These are phyloP conservation scores for Rubus parviflorus DNA, from an alignment of 306 rosid species.

Conservation along the genomic window DNA sequence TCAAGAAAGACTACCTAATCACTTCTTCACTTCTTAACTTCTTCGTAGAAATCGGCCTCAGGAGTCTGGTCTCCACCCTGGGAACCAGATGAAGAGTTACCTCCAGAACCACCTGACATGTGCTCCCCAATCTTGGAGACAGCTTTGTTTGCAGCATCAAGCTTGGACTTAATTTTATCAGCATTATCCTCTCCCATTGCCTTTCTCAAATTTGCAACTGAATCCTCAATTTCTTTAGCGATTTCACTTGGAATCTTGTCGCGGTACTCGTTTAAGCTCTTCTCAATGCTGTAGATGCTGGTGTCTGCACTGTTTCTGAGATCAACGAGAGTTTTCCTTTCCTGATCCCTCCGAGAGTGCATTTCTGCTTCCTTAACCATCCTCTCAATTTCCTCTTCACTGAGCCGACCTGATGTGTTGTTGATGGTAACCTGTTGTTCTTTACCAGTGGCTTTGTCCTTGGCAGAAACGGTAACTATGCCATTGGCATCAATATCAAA, in stretches of 20 bases:
- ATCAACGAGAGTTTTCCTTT: not conserved
- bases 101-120: conserved; percentile 68
- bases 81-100: conserved; percentile 49
- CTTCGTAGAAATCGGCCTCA: conserved; percentile 75
- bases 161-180: conserved; percentile 69
- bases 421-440: not conserved
- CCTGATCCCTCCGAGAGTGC: not conserved
- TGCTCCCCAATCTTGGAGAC: conserved; percentile 81
- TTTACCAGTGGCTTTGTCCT: conserved; percentile 5
- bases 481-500: conserved; percentile 16
- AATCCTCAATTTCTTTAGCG: conserved; percentile 69
- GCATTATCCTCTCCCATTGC: conserved; percentile 49
- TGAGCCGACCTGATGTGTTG: not conserved
- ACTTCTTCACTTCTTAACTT: conserved; percentile 58
- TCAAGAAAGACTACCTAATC: too few relatives aligned
- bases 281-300: not conserved
- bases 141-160: conserved; percentile 78
- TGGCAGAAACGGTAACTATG: not conserved
- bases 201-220: conserved; percentile 60
- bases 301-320: not conserved
- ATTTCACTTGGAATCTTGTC: conserved; percentile 78
- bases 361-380: conserved; percentile 8
- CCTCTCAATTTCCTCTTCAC: not conserved
- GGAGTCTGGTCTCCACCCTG: conserved; percentile 75
- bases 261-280: conserved; percentile 69